Evolutionary conservation across 768 basidiomycete genomes (phyloP), one percentile per base, ranked within the genome.

Genomic region (Pleurotus cornucopiae): DNA sequence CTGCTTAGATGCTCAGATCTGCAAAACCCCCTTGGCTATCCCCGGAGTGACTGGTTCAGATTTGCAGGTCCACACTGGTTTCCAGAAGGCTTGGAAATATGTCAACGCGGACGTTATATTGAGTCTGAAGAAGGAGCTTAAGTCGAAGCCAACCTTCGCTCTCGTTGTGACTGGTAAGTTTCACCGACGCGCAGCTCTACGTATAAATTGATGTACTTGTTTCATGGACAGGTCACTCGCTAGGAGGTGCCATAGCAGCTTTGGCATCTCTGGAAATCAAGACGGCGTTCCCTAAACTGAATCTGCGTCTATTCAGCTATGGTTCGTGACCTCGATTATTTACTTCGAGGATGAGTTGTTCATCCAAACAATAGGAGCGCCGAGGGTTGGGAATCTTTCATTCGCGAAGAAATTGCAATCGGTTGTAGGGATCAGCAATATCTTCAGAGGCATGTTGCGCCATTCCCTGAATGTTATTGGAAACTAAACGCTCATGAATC

Each of bases 261-360:
- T 16, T 51, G 9, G 49, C 49, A n/a, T 21, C 49, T 37, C 7
- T 51, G 49, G 49, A 51, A 37, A 51, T 51, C 49, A 51, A 51
- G 21, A 51, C 23, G n/a, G 16, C 12, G 12, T 51, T 25, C 34
- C 49, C 49, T 14, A 51, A 51, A 16, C 34, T 51, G 5, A 38
- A 30, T 11, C 3, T 51, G 20, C 49, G 49, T 2, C 12, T 51
- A 12, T 51, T 51, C 30, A 51, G 23, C 16, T 51, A 30, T 37
- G 49, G 49, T 51, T n/a, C 41, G 41, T 44, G 20, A 6, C 41
- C n/a, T 16, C 41, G n/a, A 16, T 16, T 44, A n/a, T 13, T 0
- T n/a, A 2, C n/a, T 16, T 16, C 5, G 20, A n/a, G 20, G 2
- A 44, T 44, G 20, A 14, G 6, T 44, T 21, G 4, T n/a, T 16